Conservation (phyloP, 176 grass and related monocot genomes). For the Saccharum officinarum region DNA sequence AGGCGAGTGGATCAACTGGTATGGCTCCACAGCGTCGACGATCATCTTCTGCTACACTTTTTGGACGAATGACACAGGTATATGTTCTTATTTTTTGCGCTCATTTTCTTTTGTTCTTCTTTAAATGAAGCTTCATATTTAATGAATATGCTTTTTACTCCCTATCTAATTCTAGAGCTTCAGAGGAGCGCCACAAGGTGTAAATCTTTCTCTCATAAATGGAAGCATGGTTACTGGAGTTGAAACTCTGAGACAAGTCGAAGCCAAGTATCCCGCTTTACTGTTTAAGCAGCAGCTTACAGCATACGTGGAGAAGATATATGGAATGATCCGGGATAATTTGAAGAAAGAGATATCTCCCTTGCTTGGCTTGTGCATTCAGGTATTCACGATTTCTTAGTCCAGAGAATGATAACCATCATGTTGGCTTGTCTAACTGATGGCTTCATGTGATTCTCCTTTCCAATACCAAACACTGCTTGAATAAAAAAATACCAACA, state of each 20-base stretch:
- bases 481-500: background rate
- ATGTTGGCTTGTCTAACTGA: constrained; percentile 23
- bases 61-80: constrained; percentile 98
- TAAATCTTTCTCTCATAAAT: constrained; percentile 83
- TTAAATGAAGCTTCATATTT: constrained; percentile 31
- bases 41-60: constrained; percentile 93
- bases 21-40: constrained; percentile 89
- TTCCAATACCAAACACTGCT: background rate
- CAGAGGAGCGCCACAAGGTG: constrained; percentile 89
- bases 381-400: constrained; percentile 56
- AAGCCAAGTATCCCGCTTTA: constrained; percentile 96
- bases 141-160: constrained; percentile 20
- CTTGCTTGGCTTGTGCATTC: constrained; percentile 92
- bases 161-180: constrained; percentile 72
- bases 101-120: constrained; percentile 6
- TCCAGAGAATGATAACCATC: constrained; percentile 9
- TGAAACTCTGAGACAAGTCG: constrained; percentile 85
- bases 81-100: background rate
- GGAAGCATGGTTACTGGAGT: constrained; percentile 79
- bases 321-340: constrained; percentile 99
- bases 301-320: constrained; percentile 98
- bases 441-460: constrained; percentile 4
- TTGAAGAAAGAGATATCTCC: constrained; percentile 99
- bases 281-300: constrained; percentile 97
- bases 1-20: constrained; percentile 89